These are phyloP conservation scores for Botryotinia convoluta DNA, from an alignment of 2,329 filamentous ascomycete genomes.

Conservation along the genomic window DNA sequence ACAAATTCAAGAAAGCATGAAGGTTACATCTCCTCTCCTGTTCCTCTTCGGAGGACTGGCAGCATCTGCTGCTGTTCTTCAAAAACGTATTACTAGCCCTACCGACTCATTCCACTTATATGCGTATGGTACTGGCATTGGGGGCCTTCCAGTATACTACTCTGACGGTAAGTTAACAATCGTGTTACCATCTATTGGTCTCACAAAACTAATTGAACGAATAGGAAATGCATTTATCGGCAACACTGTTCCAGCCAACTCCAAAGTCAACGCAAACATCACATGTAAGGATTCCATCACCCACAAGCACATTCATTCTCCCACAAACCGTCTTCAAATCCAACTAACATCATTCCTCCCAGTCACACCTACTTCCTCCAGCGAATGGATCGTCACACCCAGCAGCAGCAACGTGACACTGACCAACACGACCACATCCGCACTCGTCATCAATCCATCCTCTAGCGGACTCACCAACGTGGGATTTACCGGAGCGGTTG, in stretches of 20 bases:
- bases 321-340: not conserved
- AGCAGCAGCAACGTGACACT: not conserved
- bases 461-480: not conserved
- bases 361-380: not conserved
- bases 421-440: not conserved
- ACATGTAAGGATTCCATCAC: not conserved
- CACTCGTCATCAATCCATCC: conserved; percentile 1
- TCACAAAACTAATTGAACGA: not conserved
- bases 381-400: conserved; percentile 14
- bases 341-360: not conserved
- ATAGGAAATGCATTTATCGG: conserved; percentile 13
- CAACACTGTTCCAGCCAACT: not conserved
- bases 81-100: not conserved
- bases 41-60: conserved; percentile 5
- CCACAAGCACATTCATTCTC: not conserved
- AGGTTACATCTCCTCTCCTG: conserved; percentile 9
- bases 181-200: not conserved
- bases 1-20: not conserved
- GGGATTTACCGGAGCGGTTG: not conserved
- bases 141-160: conserved; percentile 16
- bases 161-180: conserved; percentile 8
- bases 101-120: conserved; percentile 5
- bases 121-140: conserved; percentile 16
- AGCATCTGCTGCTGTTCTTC: conserved; percentile 12
- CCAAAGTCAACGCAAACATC: conserved; percentile 12